These are phyloP conservation scores for Hypoxylon sp. DNA, from an alignment of 2,329 filamentous ascomycete genomes.

Conservation along the genomic window DNA sequence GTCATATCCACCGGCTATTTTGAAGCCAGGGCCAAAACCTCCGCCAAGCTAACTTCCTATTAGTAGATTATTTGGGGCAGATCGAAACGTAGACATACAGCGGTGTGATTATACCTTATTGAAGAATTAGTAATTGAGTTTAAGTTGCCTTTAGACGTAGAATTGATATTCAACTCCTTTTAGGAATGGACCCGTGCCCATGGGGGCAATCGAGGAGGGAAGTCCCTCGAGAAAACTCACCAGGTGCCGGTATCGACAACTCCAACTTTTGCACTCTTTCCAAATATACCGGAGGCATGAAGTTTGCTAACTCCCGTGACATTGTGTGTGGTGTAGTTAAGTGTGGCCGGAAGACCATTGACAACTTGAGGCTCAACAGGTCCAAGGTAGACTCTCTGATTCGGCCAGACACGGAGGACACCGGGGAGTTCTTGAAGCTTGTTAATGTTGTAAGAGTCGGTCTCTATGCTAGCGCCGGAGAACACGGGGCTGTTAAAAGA, in stretches of 20 bases:
- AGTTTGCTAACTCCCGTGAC: conserved; percentile 44
- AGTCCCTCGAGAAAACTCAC: conserved; percentile 1
- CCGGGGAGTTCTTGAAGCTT: conserved; percentile 54
- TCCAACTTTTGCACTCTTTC: conserved; percentile 40
- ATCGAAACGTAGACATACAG: conserved; percentile 10
- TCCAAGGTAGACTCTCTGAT: conserved; percentile 37
- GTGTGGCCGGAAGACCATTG: conserved; percentile 15
- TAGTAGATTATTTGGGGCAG: conserved; percentile 9
- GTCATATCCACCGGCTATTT: conserved; percentile 42
- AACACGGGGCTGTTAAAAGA: conserved; percentile 51
- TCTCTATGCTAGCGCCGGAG: conserved; percentile 52
- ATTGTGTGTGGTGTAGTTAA: conserved; percentile 42
- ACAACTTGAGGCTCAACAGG: conserved; percentile 33
- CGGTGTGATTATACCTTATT: conserved; percentile 37
- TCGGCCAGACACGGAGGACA: conserved; percentile 50
- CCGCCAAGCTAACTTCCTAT: conserved; percentile 36
- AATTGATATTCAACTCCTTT: too few relatives aligned
- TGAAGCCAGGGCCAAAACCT: conserved; percentile 42
- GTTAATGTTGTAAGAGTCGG: conserved; percentile 51
- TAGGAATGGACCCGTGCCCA: too few relatives aligned
- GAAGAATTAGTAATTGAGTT: not conserved
- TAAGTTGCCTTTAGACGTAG: not conserved
- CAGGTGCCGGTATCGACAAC: conserved; percentile 43
- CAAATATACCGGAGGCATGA: conserved; percentile 39
- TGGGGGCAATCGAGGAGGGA: too few relatives aligned